Base-by-base conservation (phyloP, 2,329 filamentous ascomycete species). In the Penicillium nordicum region DNA sequence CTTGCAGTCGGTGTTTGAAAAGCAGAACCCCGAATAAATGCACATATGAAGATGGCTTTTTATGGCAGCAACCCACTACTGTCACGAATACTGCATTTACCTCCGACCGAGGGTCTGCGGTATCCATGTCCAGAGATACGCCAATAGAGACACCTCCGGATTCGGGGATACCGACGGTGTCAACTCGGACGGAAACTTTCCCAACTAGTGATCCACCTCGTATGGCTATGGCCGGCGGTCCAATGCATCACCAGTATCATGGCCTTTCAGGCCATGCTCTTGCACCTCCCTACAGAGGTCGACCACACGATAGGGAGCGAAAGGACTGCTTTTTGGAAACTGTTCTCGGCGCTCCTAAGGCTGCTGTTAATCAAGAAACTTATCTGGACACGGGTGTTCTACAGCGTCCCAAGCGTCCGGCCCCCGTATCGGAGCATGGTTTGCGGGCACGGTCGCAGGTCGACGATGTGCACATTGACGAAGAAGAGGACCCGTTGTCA, bases 1-100 rank as follows among this genome's bases (percentile, higher is more conserved):
- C 68, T 3, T 77, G 75, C 55, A 65, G 69, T 21, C 70, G 74
- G 18, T 77, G 75, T 55, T 57, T 67, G 38, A 76, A 76, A 57
- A 70, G 71, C 60, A 70, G 69, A 44, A 68, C 66, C 4, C 70
- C 71, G 29, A 63, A 57, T 42, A 67, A 69, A 50, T 76, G 74
- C 56, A 72, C 69, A n/a, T 76, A 76, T 56, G 73, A 76, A 58
- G 72, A 72, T 63, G 72, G 72, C 14, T 74, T 75, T 53, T 50
- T 74, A 36, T 73, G 72, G 72, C 72, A 74, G 58, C 71, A 74
- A 56, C 72, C 72, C 11, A 69, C 66, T 32, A 74, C 71, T 16
- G 65, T 74, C 29, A 53, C 66, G 7, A 66, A 65, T 14, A 63
- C 67, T 38, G 57, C 63, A 29, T 66, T 67, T 30, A 11, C 57